Evolutionary conservation across 2,329 filamentous ascomycete genomes (phyloP), one percentile per base, ranked within the genome.

Genomic region (Remersonia thermophila): DNA sequence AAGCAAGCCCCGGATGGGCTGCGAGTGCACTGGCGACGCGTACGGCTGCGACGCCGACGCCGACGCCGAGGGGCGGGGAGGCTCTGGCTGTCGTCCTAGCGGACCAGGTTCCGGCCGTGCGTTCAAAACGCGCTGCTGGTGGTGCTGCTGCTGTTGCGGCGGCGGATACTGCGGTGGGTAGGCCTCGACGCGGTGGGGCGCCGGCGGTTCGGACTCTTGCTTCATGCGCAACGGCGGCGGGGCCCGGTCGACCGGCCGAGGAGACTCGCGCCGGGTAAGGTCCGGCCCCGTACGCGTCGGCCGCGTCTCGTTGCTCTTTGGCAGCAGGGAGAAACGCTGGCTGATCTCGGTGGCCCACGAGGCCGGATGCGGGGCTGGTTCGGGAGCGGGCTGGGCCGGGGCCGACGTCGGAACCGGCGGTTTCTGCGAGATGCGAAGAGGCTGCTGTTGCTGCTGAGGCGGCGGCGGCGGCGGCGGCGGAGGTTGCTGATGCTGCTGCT

Each of bases 161-260:
- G 58, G 58, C 13, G 60, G 58, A 13, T 61, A 55, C 13, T 55
- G 45, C 7, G 35, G 38, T 18, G 41, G 52, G 37, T 62, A 69
- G 0, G 58, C 54, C 27, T 72, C 67, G 40, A 63, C 66, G 27
- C 61, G 65, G 38, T 58, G 59, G n/a, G 60, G 46, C 32, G 38
- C 13, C 10, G 46, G 43, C 25, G 46, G 43, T 27, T 71, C 68
- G 3, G 61, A 61, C 44, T 73, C 69, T 43, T 70, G 66, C 51
- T 72, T 71, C 32, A 71, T 57, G 18, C 56, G 58, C 35, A 56
- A 41, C 8, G 49, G 51, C 20, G 45, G 44, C 20, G 45, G 44
- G 13, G 39, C 40, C 20, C 49, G 40, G 18, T 50, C 47, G 11
- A 40, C 49, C 37, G 47, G 43, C 33, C 47, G 40, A 33, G 49